Conservation (phyloP, 2,329 filamentous ascomycete species). For the Aaosphaeria arxii region DNA sequence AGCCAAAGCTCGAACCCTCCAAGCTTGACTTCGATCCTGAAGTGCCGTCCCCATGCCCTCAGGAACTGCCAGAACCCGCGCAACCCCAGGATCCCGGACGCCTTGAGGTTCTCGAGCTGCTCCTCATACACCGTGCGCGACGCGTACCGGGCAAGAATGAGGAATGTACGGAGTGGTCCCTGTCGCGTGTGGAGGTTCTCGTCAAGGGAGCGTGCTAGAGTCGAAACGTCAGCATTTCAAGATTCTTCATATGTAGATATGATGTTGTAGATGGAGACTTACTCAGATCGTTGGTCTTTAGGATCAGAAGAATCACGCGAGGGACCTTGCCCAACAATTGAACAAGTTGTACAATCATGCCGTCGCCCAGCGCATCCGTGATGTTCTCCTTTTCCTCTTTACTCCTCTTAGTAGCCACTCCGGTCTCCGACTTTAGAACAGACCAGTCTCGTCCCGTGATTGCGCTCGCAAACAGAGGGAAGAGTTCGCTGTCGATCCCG, state of each 20-base stretch:
- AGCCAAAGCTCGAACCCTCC: constrained; percentile 58
- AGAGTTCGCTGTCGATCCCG: constrained; percentile 82
- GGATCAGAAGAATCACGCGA: constrained; percentile 85
- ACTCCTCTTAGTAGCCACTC: constrained; percentile 59
- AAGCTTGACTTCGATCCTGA: constrained; percentile 57
- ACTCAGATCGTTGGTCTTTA: constrained; percentile 97
- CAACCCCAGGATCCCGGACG: constrained; percentile 50
- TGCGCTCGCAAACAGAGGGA: constrained; percentile 90
- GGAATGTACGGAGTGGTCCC: constrained; percentile 60
- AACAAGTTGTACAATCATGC: constrained; percentile 83
- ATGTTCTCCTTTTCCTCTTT: constrained; percentile 83
- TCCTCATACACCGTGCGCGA: constrained; percentile 62
- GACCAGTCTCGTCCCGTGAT: constrained; percentile 92
- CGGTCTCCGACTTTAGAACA: constrained; percentile 57
- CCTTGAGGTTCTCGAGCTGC: constrained; percentile 50
- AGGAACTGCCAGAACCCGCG: constrained; percentile 51
- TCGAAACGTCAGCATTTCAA: not conserved
- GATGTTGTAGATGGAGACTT: constrained; percentile 24
- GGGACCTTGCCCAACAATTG: constrained; percentile 86
- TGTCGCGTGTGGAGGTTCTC: constrained; percentile 78
- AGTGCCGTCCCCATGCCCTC: constrained; percentile 51
- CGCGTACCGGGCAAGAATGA: constrained; percentile 64
- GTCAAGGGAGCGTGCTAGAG: constrained; percentile 77
- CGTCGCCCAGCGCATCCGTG: constrained; percentile 77
- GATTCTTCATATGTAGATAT: not conserved